phyloP scores from a whole-genome alignment of 768 basidiomycete genomes.

The Lactarius indigo region DNA sequence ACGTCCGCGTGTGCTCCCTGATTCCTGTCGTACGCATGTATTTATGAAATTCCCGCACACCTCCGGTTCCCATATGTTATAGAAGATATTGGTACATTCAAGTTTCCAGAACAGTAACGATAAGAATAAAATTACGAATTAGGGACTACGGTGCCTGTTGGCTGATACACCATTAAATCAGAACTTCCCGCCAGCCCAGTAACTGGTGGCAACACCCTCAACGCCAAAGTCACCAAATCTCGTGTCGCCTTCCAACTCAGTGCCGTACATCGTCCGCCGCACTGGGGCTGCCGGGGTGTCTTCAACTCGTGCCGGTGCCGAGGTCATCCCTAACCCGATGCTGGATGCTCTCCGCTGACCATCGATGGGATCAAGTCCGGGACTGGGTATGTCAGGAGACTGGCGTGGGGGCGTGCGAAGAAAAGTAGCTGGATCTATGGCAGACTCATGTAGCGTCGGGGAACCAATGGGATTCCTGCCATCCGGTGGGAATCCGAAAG shows the following conservation, averaged over 20 bases:
- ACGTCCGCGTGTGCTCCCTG: not conserved
- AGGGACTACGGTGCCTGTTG: not conserved
- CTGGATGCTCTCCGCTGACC: conserved; percentile 30
- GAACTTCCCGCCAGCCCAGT: conserved; percentile 56
- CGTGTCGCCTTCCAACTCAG: conserved; percentile 76
- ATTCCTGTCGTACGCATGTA: not conserved
- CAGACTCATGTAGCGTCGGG: conserved; percentile 13
- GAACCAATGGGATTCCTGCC: conserved; percentile 16
- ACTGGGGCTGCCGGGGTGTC: conserved; percentile 46
- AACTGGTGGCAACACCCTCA: conserved; percentile 69
- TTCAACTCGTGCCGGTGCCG: conserved; percentile 37
- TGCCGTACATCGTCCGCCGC: conserved; percentile 79
- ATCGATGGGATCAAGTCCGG: conserved; percentile 14
- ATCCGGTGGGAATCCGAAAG: conserved; percentile 20
- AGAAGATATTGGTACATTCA: conserved; percentile 16
- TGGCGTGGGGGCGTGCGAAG: conserved; percentile 23
- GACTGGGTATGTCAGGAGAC: conserved; percentile 6
- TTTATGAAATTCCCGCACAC: not conserved
- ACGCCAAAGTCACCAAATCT: conserved; percentile 83
- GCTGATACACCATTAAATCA: conserved; percentile 27
- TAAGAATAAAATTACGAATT: conserved; percentile 23
- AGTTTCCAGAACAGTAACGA: conserved; percentile 3
- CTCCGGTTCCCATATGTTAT: not conserved
- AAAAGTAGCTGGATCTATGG: conserved; percentile 22
- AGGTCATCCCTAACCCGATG: conserved; percentile 43